Conservation (phyloP, 2,329 filamentous ascomycete species). For the Epichloe brachyelytri region DNA sequence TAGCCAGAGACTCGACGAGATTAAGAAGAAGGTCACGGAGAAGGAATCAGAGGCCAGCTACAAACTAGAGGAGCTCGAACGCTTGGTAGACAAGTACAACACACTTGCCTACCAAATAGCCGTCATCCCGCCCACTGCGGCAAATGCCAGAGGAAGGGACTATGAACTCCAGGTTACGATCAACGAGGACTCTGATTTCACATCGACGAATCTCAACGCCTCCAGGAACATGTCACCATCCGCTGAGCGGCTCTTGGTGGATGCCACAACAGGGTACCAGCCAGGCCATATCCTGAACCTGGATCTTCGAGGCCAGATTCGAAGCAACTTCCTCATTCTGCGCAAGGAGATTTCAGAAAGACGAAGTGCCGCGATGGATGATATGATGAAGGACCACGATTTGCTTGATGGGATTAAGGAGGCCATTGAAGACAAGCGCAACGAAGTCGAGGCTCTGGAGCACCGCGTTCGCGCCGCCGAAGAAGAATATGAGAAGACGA, state of each 20-base stretch:
- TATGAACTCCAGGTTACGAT: constrained; percentile 80
- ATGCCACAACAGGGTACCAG: constrained; percentile 75
- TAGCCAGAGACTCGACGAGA: constrained; percentile 64
- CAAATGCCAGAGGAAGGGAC: constrained; percentile 72
- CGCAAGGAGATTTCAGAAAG: constrained; percentile 90
- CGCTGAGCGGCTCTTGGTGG: constrained; percentile 68
- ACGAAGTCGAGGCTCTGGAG: constrained; percentile 82
- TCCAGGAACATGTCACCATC: constrained; percentile 23
- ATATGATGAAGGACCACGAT: constrained; percentile 90
- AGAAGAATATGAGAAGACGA: constrained; percentile 87
- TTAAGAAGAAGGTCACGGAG: constrained; percentile 69
- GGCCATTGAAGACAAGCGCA: constrained; percentile 88
- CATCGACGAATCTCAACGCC: constrained; percentile 42
- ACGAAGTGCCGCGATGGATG: constrained; percentile 67
- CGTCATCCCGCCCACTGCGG: constrained; percentile 71
- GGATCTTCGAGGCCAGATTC: constrained; percentile 73
- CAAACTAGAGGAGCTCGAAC: constrained; percentile 86
- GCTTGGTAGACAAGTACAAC: constrained; percentile 82
- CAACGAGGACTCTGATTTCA: constrained; percentile 66
- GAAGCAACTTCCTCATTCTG: constrained; percentile 62
- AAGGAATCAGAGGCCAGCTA: constrained; percentile 78
- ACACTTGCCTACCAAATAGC: constrained; percentile 87
- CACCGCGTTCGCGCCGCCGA: constrained; percentile 80
- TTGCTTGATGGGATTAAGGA: constrained; percentile 90
- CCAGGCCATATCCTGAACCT: constrained; percentile 79